A percentile compares a stretch with the other conserved stretches of the same genome.
These are phyloP conservation scores for Dothideomycetes sp. DNA, from an alignment of 2,329 filamentous ascomycete genomes.

Conservation along the genomic window DNA sequence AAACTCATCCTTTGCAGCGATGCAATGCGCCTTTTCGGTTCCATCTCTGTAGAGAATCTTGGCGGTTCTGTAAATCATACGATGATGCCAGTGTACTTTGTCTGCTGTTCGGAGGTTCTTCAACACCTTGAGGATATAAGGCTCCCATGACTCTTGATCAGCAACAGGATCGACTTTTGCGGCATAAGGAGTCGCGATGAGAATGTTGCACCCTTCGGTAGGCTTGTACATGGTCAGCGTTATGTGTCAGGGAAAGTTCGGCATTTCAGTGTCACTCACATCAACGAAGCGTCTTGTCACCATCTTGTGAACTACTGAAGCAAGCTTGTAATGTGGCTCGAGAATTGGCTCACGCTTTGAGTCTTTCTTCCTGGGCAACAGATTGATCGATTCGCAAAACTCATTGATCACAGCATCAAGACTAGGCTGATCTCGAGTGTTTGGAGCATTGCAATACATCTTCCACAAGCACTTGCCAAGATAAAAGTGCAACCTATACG, in stretches of 20 bases:
- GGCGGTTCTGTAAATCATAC: conserved; percentile 69
- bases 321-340: conserved; percentile 87
- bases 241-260: conserved; percentile 29
- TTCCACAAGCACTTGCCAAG: conserved; percentile 66
- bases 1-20: conserved; percentile 65
- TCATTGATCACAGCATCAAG: conserved; percentile 16
- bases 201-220: conserved; percentile 30
- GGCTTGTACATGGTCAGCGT: conserved; percentile 33
- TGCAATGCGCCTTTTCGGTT: conserved; percentile 38
- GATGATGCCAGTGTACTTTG: conserved; percentile 92
- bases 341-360: conserved; percentile 68
- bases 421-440: neutral
- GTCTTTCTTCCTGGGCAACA: conserved; percentile 42
- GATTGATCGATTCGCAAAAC: conserved; percentile 45
- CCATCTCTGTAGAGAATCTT: conserved; percentile 53
- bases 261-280: conserved; percentile 24
- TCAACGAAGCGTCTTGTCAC: conserved; percentile 45
- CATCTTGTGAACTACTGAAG: conserved; percentile 73
- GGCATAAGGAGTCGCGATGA: conserved; percentile 47
- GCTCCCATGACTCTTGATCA: conserved; percentile 45
- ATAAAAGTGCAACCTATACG: conserved; percentile 49
- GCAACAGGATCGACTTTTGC: conserved; percentile 41
- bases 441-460: conserved; percentile 39
- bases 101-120: conserved; percentile 58
- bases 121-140: conserved; percentile 55